A percentile compares a stretch with the other conserved stretches of the same genome.
Conservation (phyloP, 345 rosid genomes). For the Hevea brasiliensis region DNA sequence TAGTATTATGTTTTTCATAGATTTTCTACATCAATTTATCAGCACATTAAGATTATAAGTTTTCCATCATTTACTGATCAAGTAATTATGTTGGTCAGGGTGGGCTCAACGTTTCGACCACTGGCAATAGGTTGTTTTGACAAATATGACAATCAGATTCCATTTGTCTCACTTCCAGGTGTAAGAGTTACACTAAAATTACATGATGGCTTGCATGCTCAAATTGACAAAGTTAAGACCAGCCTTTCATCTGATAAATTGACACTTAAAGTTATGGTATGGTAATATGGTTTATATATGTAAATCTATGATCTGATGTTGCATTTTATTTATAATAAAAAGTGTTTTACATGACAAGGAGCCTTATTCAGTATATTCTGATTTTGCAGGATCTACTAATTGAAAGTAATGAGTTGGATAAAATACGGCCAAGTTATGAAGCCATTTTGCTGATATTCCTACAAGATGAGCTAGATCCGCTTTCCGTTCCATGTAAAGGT, state of each 20-base stretch:
- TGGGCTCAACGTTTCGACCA: constrained; percentile 50
- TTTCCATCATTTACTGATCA: neutral
- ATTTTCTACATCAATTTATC: no score
- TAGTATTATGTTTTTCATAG: neutral
- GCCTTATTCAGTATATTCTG: constrained; percentile 4
- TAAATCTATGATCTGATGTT: neutral
- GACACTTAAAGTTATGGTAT: constrained; percentile 49
- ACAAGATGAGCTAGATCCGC: constrained; percentile 25
- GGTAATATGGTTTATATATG: neutral
- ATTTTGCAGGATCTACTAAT: constrained; percentile 43
- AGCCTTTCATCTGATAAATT: constrained; percentile 36
- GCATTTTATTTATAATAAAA: neutral
- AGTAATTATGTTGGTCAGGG: constrained; percentile 35
- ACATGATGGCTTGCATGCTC: constrained; percentile 12
- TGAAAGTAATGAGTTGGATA: constrained; percentile 43
- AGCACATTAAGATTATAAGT: no score
- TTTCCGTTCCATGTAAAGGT: constrained; percentile 60
- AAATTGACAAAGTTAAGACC: constrained; percentile 32
- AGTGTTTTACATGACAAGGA: no score
- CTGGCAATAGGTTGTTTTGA: constrained; percentile 51
- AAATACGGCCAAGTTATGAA: constrained; percentile 44
- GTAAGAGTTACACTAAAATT: constrained; percentile 36
- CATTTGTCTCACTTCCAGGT: constrained; percentile 40
- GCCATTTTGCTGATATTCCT: constrained; percentile 47
- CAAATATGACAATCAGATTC: constrained; percentile 41